These are phyloP conservation scores for Macroventuria anomochaeta DNA, from an alignment of 2,329 filamentous ascomycete species.

Conservation along the genomic window DNA sequence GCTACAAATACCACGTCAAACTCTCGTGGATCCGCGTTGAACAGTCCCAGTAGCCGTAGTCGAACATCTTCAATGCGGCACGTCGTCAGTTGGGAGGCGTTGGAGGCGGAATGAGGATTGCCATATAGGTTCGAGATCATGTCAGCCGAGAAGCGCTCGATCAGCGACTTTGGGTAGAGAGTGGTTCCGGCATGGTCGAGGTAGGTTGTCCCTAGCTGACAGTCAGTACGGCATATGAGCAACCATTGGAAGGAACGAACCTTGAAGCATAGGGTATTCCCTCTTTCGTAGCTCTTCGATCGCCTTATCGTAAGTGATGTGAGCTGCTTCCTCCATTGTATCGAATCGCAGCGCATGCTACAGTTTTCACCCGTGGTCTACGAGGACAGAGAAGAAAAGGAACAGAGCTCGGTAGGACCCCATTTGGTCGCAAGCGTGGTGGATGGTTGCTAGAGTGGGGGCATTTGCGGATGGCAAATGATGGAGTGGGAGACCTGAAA, in stretches of 20 bases:
- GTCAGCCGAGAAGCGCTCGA: constrained; percentile 79
- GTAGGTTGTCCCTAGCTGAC: constrained; percentile 71
- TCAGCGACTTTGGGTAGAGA: constrained; percentile 76
- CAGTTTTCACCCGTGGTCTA: constrained; percentile 32
- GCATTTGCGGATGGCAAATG: constrained; percentile 37
- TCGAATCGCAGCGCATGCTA: background rate
- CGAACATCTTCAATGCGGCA: constrained; percentile 78
- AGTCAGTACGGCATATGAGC: constrained; percentile 11
- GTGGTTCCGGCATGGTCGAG: constrained; percentile 97
- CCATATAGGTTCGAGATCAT: constrained; percentile 82
- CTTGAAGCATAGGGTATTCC: constrained; percentile 75
- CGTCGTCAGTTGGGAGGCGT: constrained; percentile 78
- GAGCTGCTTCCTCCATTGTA: constrained; percentile 38
- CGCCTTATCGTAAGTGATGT: constrained; percentile 60
- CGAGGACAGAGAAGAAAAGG: constrained; percentile 14
- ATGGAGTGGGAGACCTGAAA: constrained; percentile 24
- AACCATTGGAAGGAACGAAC: constrained; percentile 49
- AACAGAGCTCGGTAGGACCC: constrained; percentile 17
- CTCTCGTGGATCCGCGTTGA: constrained; percentile 78
- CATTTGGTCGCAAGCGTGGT: constrained; percentile 37
- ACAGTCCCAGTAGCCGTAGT: constrained; percentile 73
- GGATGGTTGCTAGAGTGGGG: constrained; percentile 44
- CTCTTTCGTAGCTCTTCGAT: constrained; percentile 65
- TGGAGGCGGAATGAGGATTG: constrained; percentile 88
- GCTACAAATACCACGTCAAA: constrained; percentile 92